Evolutionary conservation across 2,329 filamentous ascomycete genomes (phyloP).

Genomic region (Lizonia empirigonia): DNA sequence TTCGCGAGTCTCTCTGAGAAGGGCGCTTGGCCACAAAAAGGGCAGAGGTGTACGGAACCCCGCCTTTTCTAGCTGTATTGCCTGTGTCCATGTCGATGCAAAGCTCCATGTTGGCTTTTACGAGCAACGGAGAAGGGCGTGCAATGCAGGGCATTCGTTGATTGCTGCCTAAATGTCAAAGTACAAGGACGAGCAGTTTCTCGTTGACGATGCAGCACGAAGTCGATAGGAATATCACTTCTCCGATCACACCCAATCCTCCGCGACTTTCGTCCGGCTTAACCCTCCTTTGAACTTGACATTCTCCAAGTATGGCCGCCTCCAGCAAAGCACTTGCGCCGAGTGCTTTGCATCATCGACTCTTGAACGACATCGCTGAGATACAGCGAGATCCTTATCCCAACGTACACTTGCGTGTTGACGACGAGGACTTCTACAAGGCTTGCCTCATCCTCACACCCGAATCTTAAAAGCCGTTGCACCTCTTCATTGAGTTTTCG

Average conservation of each 20-base stretch:
- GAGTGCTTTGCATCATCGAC: conserved; percentile 9
- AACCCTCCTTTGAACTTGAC: no score
- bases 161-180: not conserved
- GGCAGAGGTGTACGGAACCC: not conserved
- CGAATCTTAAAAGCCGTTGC: conserved; percentile 48
- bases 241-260: not conserved
- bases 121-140: not conserved
- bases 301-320: not conserved
- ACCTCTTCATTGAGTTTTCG: conserved; percentile 51
- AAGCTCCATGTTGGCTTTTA: not conserved
- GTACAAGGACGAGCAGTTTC: not conserved
- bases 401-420: conserved; percentile 51
- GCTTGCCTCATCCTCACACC: conserved; percentile 56
- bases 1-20: no score
- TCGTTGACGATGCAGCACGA: not conserved
- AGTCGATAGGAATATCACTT: conserved; percentile 1
- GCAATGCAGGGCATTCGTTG: not conserved
- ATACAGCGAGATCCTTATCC: conserved; percentile 55
- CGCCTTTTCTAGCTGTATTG: conserved; percentile 1
- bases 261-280: no score
- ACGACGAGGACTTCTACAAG: conserved; percentile 44
- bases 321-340: not conserved
- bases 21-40: not conserved
- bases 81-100: not conserved
- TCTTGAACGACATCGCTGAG: conserved; percentile 55